Percentiles rank a stretch among this genome's conserved stretches.
Evolutionary conservation across 106 monocot genomes (phyloP).

Genomic region (Dioscorea zingiberensis): DNA sequence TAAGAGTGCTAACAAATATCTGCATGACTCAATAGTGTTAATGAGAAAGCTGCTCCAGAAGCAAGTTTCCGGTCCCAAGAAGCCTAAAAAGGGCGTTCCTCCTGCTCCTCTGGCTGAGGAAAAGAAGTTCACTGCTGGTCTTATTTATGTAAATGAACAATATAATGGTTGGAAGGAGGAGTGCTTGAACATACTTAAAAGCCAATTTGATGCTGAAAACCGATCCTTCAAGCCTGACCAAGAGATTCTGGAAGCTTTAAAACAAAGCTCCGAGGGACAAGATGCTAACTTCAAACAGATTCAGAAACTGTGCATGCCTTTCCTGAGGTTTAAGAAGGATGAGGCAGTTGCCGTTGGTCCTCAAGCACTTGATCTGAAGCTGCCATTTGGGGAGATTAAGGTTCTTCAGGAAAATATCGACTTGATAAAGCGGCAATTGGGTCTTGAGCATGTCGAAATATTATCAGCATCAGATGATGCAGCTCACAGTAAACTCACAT

Average conservation of each 20-base stretch:
- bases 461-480: constrained; percentile 36
- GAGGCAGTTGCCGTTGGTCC: constrained; percentile 56
- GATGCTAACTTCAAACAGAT: constrained; percentile 58
- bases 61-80: constrained; percentile 68
- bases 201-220: constrained; percentile 38
- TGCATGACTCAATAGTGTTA: constrained; percentile 73
- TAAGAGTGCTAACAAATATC: constrained; percentile 72
- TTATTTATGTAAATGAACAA: constrained; percentile 81
- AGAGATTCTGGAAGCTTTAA: constrained; percentile 68
- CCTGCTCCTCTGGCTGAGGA: constrained; percentile 23
- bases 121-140: constrained; percentile 42
- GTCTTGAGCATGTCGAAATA: constrained; percentile 64
- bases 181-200: constrained; percentile 57
- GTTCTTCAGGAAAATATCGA: constrained; percentile 71
- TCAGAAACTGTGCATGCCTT: constrained; percentile 88
- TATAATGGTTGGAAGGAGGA: constrained; percentile 88
- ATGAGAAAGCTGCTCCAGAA: constrained; percentile 83
- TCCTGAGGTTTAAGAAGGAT: constrained; percentile 82
- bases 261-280: constrained; percentile 37
- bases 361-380: constrained; percentile 75
- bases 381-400: constrained; percentile 81
- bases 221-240: constrained; percentile 47
- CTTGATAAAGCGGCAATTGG: constrained; percentile 79
- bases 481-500: constrained; percentile 28
- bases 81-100: constrained; percentile 52